Base-by-base conservation (phyloP, 2,329 filamentous ascomycete species). In the Massarina eburnea region DNA sequence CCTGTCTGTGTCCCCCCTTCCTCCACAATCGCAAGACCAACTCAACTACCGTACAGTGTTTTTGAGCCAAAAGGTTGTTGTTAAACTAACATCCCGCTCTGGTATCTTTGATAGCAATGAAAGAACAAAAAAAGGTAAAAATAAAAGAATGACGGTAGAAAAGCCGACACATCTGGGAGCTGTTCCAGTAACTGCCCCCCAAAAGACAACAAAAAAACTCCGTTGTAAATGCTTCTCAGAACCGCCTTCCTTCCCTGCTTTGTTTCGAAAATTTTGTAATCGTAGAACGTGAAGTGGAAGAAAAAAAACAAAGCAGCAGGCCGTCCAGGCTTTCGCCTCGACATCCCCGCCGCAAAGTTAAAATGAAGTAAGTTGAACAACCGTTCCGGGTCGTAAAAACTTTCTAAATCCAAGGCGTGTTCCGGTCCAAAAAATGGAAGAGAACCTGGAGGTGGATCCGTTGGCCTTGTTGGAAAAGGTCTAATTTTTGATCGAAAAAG, bases 101-200 rank as follows among this genome's bases (percentile, higher is more conserved):
- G 66, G 66, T 70, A 70, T 70, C 66, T 65, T 60, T 55, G 48
- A 47, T 49, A 54, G 52, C 45, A 41, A 63, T 57, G 53, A 55
- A 46, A 42, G 36, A 51, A 61, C 59, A 52, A 39, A 60, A 57
- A 57, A 54, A 44, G 41, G 30, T 38, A 33, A 42, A 54, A 61
- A 62, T 48, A 55, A 64, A 51, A 38, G 60, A 55, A 55, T 48
- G 55, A 58, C 55, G 39, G 45, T 46, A 43, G 44, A 45, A 46
- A 51, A 57, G 54, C 55, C 59, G 36, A 32, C 17, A 22, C 21
- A 15, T 39, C 34, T 21, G 27, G 19, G 44, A 22, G 22, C n/a
- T n/a, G n/a, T n/a, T 15, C 17, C 29, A 39, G 15, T 36, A 44
- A 39, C 12, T 34, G 7, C 22, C 20, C 15, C 15, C 27, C n/a